These are phyloP conservation scores for Hyphopichia wangnamkhiaoensis DNA, from an alignment of 1,139 yeast species.

Conservation along the genomic window DNA sequence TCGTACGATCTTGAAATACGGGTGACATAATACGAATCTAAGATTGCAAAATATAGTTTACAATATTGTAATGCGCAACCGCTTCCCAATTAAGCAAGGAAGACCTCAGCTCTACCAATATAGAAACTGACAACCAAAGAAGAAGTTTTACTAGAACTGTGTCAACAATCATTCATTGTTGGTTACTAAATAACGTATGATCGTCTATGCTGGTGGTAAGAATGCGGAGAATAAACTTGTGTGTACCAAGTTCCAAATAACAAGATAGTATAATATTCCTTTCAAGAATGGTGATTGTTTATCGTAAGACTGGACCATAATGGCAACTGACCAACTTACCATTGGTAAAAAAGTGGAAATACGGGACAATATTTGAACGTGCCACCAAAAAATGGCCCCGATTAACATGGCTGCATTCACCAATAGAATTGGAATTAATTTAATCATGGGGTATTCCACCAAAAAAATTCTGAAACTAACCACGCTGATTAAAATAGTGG, in stretches of 20 bases:
- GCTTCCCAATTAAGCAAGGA: no score
- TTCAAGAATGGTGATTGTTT: constrained; percentile 12
- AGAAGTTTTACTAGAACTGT: no score
- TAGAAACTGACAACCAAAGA: not conserved
- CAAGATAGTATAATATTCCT: constrained; percentile 40
- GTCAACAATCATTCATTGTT: no score
- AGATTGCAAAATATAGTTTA: no score
- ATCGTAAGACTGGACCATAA: constrained; percentile 22
- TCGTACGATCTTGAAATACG: no score
- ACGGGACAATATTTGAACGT: constrained; percentile 83
- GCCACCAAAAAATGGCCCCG: constrained; percentile 65
- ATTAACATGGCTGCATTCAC: constrained; percentile 45
- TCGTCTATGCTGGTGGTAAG: constrained; percentile 67
- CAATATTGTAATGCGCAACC: no score
- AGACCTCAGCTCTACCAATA: no score
- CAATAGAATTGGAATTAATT: constrained; percentile 31
- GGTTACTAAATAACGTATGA: not conserved
- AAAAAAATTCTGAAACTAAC: constrained; percentile 31
- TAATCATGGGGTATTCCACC: constrained; percentile 37
- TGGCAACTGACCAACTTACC: constrained; percentile 69
- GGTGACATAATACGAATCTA: no score
- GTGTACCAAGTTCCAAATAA: constrained; percentile 60
- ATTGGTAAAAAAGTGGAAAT: constrained; percentile 76
- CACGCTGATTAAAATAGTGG: constrained; percentile 51
- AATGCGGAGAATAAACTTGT: constrained; percentile 63